Base-by-base conservation (phyloP, 2,329 filamentous ascomycete species). In the Diplodia sapinea region DNA sequence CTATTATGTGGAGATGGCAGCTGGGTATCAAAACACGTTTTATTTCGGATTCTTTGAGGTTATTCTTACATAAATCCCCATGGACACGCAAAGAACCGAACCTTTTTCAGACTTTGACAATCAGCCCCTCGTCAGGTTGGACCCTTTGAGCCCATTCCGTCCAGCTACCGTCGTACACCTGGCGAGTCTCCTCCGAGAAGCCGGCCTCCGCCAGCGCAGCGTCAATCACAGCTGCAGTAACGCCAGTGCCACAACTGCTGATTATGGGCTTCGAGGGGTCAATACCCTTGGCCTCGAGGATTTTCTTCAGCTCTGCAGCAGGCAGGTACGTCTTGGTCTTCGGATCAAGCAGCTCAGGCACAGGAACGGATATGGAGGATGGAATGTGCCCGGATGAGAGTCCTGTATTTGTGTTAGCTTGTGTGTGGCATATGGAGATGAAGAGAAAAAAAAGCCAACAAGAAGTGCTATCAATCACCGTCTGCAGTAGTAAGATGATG, bases 121-220 rank as follows among this genome's bases (percentile, higher is more conserved):
- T 90, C 69, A 91, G 79, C 67, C 85, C 85, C 50, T 91, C 89
- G 2, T 84, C 82, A 29, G 87, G 83, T 68, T 82, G 82, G 50
- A 89, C 87, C 67, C 88, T 82, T 74, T 90, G 88, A 47, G 88
- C 89, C 88, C 88, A 91, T 88, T 84, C 96, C 86, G 95, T 98
- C 95, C 95, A 99, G 79, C 94, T 97, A 57, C 95, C 95, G 78
- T 99, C 95, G 75, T 99, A 99, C 26, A 99, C 84, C 75, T 86
- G 89, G 72, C 92, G 87, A 66, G 87, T 86, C 69, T 89, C 85
- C 4, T 87, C 82, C 1, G 91, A 91, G 75, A 88, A 94, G 1
- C 89, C 89, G 26, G 94, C 92, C 78, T 93, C 89, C 36, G 87
- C 88, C 65, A 99, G 81, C 1, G 93, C 95, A 47, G 93, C 90